Evolutionary conservation across 208 protist species (phyloP).

Genomic region (Trypanosoma scelopori): DNA sequence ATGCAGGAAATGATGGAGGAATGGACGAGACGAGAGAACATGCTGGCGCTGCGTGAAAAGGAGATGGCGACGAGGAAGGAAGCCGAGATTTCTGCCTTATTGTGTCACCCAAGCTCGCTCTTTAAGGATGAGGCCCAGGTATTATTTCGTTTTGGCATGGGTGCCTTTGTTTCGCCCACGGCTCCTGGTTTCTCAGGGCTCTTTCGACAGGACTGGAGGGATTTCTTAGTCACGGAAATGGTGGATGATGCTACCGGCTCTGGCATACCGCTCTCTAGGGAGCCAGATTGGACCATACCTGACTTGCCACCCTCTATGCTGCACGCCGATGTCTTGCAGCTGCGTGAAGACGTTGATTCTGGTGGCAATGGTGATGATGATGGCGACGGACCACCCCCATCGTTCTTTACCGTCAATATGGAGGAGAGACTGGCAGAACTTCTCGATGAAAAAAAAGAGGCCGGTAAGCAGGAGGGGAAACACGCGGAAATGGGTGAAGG

Average conservation of each 20-base stretch:
- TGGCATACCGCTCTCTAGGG: constrained; percentile 35
- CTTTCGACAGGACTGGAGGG: constrained; percentile 67
- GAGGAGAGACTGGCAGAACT: constrained; percentile 14
- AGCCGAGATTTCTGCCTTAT: constrained; percentile 18
- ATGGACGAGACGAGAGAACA: constrained; percentile 20
- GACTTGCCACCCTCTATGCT: constrained; percentile 35
- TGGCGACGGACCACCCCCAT: constrained; percentile 21
- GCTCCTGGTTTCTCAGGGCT: constrained; percentile 51
- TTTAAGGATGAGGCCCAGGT: constrained; percentile 61
- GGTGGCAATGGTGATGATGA: neutral
- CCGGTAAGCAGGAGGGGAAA: neutral
- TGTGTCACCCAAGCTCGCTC: constrained; percentile 39
- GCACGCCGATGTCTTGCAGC: neutral
- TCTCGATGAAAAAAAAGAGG: constrained; percentile 15
- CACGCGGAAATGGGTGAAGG: neutral
- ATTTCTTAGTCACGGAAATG: constrained; percentile 62
- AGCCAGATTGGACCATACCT: constrained; percentile 52
- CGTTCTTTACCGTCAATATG: constrained; percentile 72
- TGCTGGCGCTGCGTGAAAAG: constrained; percentile 9
- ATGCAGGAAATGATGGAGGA: constrained; percentile 35
- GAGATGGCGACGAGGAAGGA: constrained; percentile 13
- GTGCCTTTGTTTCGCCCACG: constrained; percentile 37
- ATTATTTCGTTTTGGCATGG: constrained; percentile 78
- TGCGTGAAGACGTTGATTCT: neutral
- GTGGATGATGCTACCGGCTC: constrained; percentile 18